Base-by-base conservation (phyloP, 202 grass and related monocot genomes). In the Miscanthus sacchariflorus region DNA sequence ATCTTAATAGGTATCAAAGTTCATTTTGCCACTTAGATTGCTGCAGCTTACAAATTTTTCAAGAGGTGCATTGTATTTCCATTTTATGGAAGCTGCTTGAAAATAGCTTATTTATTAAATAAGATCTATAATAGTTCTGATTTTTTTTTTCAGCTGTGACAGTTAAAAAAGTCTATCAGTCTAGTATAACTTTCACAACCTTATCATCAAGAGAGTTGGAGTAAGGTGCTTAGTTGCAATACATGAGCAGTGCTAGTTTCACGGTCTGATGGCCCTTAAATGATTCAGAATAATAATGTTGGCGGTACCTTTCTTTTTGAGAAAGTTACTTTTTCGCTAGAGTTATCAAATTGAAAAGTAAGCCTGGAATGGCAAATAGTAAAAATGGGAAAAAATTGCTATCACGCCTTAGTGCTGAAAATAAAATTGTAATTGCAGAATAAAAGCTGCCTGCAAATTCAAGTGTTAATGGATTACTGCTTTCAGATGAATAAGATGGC, bases 231-330 rank as follows among this genome's bases (percentile, higher is more conserved):
- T 83, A 77, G 46, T 77, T 83, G 18, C 7, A 48, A 80, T 12
- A 71, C 45, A 63, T 0, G 13, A 61, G 67, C 28, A 56, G 27
- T 82, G 18, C 18, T 52, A 0, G 18, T 25, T 35, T 78, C 27
- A 58, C 10, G 6, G 24, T 88, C 24, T 69, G 19, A 88, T 88
- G 23, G 27, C 56, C 6, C 66, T 86, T 85, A 48, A 36, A 52
- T 56, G 15, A n/a, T 86, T 86, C 50, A 72, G 12, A 45, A 42
- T 46, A 59, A 80, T 63, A 46, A 88, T 83, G 33, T 59, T 33
- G 46, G 15, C 5, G 3, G 12, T 9, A 19, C 28, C 74, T 35
- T 76, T 65, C 46, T 76, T 76, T 33, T 17, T 35, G 46, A 49
- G 46, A 76, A 35, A 35, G 15, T 11, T 35, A 17, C 0, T 35